Conservation (phyloP, 495 filamentous ascomycete species). For the Friedmanniomyces simplex region DNA sequence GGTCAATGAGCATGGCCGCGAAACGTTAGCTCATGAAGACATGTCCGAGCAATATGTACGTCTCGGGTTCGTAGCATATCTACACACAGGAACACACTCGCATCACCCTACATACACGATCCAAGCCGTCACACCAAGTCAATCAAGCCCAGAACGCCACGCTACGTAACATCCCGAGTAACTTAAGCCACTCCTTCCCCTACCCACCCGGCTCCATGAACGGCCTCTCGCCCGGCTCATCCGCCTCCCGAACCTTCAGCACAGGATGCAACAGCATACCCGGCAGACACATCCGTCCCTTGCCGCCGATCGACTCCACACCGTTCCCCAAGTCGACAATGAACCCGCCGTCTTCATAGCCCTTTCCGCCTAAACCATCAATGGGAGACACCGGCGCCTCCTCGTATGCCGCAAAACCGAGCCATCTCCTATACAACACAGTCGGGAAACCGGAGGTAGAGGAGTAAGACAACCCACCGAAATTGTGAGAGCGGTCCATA, state of each 20-base stretch:
- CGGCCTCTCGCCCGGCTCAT: background rate
- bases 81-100: too few relatives aligned
- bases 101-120: too few relatives aligned
- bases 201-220: background rate
- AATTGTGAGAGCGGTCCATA: conserved; percentile 41
- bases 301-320: conserved; percentile 34
- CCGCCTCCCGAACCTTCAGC: conserved; percentile 21
- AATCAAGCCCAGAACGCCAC: too few relatives aligned
- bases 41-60: too few relatives aligned
- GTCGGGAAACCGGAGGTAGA: conserved; percentile 43
- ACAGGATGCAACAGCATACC: conserved; percentile 51
- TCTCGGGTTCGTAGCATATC: too few relatives aligned
- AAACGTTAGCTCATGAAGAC: too few relatives aligned
- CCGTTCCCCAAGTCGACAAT: conserved; percentile 19
- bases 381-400: background rate
- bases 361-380: conserved; percentile 11
- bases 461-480: conserved; percentile 50
- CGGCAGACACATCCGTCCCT: conserved; percentile 87
- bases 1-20: too few relatives aligned
- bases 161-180: too few relatives aligned
- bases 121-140: too few relatives aligned
- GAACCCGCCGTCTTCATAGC: conserved; percentile 12
- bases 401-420: conserved; percentile 34
- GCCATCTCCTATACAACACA: conserved; percentile 51
- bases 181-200: too few relatives aligned